Percentiles rank a stretch among this genome's conserved stretches.
Evolutionary conservation across 768 basidiomycete genomes (phyloP).

Genomic region (Amyloporia xantha): DNA sequence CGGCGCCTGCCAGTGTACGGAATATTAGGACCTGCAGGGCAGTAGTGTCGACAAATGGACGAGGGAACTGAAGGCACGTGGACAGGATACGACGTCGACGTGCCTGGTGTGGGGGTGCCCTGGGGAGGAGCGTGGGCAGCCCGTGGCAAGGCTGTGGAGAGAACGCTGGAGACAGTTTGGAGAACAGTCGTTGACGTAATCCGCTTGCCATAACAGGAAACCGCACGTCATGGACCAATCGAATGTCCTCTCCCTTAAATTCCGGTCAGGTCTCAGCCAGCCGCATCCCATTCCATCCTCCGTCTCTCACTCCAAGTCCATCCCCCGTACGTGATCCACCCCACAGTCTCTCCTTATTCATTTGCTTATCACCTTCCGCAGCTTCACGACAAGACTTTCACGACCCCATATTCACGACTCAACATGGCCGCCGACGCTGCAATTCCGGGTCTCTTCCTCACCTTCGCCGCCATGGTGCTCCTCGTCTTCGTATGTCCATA

Average conservation of each 20-base stretch:
- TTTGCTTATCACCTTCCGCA: not conserved
- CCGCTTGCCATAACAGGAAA: not conserved
- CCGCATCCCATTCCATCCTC: not conserved
- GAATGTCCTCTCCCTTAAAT: not conserved
- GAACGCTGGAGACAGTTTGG: not conserved
- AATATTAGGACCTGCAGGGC: too few species aligned
- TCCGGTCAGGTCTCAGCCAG: not conserved
- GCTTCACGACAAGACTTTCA: constrained; percentile 1
- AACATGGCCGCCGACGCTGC: constrained; percentile 52
- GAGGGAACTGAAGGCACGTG: too few species aligned
- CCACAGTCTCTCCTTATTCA: not conserved
- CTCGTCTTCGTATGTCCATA: constrained; percentile 54
- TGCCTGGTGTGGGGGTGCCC: not conserved
- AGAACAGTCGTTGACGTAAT: not conserved
- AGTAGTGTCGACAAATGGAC: too few species aligned
- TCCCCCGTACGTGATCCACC: not conserved
- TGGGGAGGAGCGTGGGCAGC: not conserved
- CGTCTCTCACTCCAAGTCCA: not conserved
- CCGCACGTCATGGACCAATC: not conserved
- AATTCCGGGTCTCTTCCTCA: constrained; percentile 63
- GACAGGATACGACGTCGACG: not conserved
- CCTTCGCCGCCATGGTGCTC: constrained; percentile 63
- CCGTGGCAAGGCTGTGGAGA: not conserved
- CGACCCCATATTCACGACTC: constrained; percentile 11
- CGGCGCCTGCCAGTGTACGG: too few species aligned